Evolutionary conservation across 176 grass and related monocot genomes (phyloP).

Genomic region (Avena atlantica): DNA sequence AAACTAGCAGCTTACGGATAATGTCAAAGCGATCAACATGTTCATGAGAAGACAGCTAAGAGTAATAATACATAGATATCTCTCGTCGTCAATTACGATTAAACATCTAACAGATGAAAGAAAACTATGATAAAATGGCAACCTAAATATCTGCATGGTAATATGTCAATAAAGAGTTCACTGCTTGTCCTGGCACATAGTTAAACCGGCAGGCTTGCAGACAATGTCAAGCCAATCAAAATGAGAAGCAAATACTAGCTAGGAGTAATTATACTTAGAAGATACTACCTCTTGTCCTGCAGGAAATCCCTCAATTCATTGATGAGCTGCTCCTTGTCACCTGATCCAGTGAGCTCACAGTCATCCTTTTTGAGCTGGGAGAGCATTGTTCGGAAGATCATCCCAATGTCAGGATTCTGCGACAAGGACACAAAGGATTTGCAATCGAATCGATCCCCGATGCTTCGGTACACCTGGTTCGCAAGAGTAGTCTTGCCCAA

Average conservation of each 20-base stretch:
- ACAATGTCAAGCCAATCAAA: neutral
- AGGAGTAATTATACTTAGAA: neutral
- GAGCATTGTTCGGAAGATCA: conserved; percentile 40
- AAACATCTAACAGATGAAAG: too few relatives aligned
- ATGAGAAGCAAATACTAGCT: neutral
- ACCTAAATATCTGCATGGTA: too few relatives aligned
- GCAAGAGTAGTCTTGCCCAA: conserved; percentile 53
- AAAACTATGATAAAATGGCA: too few relatives aligned
- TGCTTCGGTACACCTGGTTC: conserved; percentile 41
- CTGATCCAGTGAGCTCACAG: neutral
- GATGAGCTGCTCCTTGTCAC: conserved; percentile 37
- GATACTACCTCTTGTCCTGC: conserved; percentile 55
- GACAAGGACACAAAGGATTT: conserved; percentile 44
- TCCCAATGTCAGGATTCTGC: conserved; percentile 39
- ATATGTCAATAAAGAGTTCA: neutral
- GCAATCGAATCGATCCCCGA: conserved; percentile 21
- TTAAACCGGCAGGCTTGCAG: neutral
- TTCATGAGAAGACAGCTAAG: neutral
- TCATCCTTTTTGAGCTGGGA: conserved; percentile 41
- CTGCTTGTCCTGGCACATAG: neutral
- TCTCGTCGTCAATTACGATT: too few relatives aligned
- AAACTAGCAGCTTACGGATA: neutral
- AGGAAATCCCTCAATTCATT: conserved; percentile 41
- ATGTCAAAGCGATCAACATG: neutral
- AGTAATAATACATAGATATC: too few relatives aligned